phyloP scores from a whole-genome alignment of 1,139 yeast species.

The Geotrichum phurueaensis region DNA sequence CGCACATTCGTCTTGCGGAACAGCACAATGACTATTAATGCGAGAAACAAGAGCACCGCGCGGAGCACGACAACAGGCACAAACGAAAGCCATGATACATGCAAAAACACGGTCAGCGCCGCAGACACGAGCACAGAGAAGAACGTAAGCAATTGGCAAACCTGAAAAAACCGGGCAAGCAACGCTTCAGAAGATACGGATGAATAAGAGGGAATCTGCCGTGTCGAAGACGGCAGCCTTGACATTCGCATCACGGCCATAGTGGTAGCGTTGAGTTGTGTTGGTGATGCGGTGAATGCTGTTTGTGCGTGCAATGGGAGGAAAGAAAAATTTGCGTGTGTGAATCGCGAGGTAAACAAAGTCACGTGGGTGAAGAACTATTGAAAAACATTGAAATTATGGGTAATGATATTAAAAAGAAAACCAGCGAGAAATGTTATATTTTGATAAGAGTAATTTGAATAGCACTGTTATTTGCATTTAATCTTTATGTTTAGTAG shows the following conservation, averaged over 20 bases:
- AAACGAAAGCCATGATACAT: constrained; percentile 20
- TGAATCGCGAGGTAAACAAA: not conserved
- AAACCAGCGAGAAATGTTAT: not conserved
- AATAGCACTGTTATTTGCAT: not conserved
- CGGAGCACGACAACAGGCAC: constrained; percentile 28
- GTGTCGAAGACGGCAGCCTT: not conserved
- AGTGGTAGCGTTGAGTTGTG: not conserved
- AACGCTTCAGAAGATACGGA: constrained; percentile 23
- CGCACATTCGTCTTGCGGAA: constrained; percentile 25
- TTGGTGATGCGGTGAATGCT: not conserved
- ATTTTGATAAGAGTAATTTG: not conserved
- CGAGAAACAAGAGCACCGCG: constrained; percentile 23
- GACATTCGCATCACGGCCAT: constrained; percentile 18
- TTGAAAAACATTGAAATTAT: no score
- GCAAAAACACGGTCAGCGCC: constrained; percentile 17
- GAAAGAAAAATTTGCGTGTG: not conserved
- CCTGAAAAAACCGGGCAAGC: constrained; percentile 30
- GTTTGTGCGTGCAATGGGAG: not conserved
- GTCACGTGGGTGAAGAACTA: not conserved
- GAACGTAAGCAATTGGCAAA: constrained; percentile 25
- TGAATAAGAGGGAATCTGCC: constrained; percentile 14
- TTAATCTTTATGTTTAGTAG: no score
- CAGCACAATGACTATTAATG: constrained; percentile 28
- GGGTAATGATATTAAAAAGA: no score
- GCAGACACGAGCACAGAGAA: constrained; percentile 22